Evolutionary conservation across 305 asterid species (phyloP).

Genomic region (Rubia balearica): DNA sequence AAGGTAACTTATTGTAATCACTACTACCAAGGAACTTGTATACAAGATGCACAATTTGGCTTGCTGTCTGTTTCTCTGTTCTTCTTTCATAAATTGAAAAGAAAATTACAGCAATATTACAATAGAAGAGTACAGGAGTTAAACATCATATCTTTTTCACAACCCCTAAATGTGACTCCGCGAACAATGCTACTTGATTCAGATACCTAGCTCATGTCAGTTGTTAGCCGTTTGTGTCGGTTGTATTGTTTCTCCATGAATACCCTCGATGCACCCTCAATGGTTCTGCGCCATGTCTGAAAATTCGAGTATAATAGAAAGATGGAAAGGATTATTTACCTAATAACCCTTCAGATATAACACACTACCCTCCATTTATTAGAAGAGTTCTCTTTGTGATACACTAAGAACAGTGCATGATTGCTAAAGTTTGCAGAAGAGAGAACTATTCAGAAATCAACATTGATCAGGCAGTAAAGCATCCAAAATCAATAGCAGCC

Average conservation of each 20-base stretch:
- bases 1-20: neutral
- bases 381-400: too few relatives aligned
- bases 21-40: neutral
- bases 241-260: slow-evolving; percentile 81
- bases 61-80: neutral
- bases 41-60: neutral
- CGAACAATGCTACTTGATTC: neutral
- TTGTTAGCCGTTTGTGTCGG: slow-evolving; percentile 60
- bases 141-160: too few relatives aligned
- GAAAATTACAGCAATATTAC: too few relatives aligned
- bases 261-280: slow-evolving; percentile 71
- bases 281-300: slow-evolving; percentile 74
- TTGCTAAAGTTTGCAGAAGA: too few relatives aligned
- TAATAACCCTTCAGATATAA: too few relatives aligned
- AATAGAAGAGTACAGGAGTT: too few relatives aligned
- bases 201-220: slow-evolving; percentile 35
- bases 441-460: too few relatives aligned
- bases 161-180: neutral
- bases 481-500: neutral
- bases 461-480: too few relatives aligned
- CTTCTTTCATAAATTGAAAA: too few relatives aligned
- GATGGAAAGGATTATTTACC: too few relatives aligned
- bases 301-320: neutral
- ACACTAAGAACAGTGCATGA: too few relatives aligned
- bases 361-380: too few relatives aligned